phyloP scores from a whole-genome alignment of 306 rosid genomes.

The Begonia loranthoides region DNA sequence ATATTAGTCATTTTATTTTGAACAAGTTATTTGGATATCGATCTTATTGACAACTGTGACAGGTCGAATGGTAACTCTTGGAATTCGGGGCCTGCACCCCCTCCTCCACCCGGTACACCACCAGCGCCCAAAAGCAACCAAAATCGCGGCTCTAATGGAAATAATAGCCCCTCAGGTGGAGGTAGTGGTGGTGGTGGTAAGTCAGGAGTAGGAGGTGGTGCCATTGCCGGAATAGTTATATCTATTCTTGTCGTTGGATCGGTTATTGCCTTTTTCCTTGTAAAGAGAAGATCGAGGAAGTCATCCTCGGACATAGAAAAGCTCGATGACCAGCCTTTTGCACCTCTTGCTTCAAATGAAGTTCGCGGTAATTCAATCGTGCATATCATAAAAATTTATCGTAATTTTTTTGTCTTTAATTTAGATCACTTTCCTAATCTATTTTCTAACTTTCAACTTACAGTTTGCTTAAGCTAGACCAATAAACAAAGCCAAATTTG shows the following conservation, averaged over 20 bases:
- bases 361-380: slow-evolving; percentile 33
- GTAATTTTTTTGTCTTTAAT: neutral
- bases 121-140: slow-evolving; percentile 27
- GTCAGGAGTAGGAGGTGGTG: slow-evolving; percentile 90
- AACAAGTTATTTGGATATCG: neutral
- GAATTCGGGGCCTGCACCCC: slow-evolving; percentile 93
- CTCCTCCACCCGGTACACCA: slow-evolving; percentile 99
- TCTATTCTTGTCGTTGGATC: slow-evolving; percentile 68
- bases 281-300: slow-evolving; percentile 26
- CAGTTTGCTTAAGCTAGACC: too few relatives aligned
- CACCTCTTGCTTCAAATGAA: slow-evolving; percentile 45
- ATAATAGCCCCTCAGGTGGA: slow-evolving; percentile 26
- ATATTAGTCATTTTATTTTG: neutral
- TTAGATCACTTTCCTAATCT: neutral
- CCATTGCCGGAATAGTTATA: slow-evolving; percentile 87
- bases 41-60: slow-evolving; percentile 9
- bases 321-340: slow-evolving; percentile 53
- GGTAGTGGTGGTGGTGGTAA: slow-evolving; percentile 40
- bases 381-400: too few relatives aligned
- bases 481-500: neutral
- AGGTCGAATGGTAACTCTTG: slow-evolving; percentile 61
- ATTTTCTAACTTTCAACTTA: too few relatives aligned
- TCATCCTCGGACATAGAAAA: slow-evolving; percentile 44
- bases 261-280: slow-evolving; percentile 57
- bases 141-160: slow-evolving; percentile 34